Evolutionary conservation across 2,329 filamentous ascomycete species (phyloP), one percentile per base, ranked within the genome.

Genomic region (Epichloe amarillans): DNA sequence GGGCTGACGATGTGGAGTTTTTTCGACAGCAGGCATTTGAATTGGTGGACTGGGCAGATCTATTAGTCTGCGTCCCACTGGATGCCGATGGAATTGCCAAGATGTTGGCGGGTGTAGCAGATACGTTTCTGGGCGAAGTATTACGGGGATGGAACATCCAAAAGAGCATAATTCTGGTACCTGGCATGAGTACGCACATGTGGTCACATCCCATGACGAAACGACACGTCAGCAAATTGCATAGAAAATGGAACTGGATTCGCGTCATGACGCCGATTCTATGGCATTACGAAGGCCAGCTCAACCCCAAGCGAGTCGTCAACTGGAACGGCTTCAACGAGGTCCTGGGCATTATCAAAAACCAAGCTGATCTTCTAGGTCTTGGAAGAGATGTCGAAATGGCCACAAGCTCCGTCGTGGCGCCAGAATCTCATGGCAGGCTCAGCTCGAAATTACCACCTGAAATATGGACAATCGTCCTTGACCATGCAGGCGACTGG

Each of bases 171-270:
- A 69, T 95, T 46, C 71, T 96, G 52, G 83, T 95, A 6, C 89
- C 90, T 0, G 88, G 87, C 56, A 94, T 96, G 89, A 91, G 86
- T 36, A 81, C 80, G 1, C 77, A 86, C 53, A 89, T 91, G 81
- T 95, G 88, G 88, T 82, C 90, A 62, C 89, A 93, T 60, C 88
- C 89, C 2, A 83, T 90, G 69, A 95, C 88, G 15, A 87, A 86
- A 69, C 85, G 88, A 60, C 89, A 95, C 62, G 76, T 95, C 54
- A 84, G 80, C 66, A 93, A 94, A 67, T 80, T 95, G 41, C 77
- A 83, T 56, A 74, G 80, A 55, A 90, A 88, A 64, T 95, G 88
- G 88, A 83, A 83, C 49, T 95, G 88, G 88, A 79, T 95, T 49
- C 79, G 84, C 54, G 81, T 93, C 42, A 76, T 95, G 64, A 76